A percentile compares a stretch with the other conserved stretches of the same genome.
Conservation (phyloP, 2,329 filamentous ascomycete genomes). For the Aspergillus puulaauensis region DNA sequence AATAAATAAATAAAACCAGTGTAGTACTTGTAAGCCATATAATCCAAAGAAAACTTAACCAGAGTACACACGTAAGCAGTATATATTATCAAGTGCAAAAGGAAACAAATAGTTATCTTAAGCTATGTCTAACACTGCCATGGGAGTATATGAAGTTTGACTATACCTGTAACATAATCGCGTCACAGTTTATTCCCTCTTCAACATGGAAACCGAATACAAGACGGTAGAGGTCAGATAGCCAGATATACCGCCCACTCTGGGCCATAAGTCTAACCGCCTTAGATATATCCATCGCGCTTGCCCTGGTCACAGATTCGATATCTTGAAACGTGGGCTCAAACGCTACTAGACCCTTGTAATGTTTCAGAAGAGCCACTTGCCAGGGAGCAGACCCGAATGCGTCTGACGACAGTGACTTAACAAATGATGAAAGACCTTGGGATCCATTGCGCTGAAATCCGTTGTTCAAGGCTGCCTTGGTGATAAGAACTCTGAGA, state of each 20-base stretch:
- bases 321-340: slow-evolving; percentile 65
- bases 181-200: slow-evolving; percentile 69
- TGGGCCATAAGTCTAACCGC: slow-evolving; percentile 74
- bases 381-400: slow-evolving; percentile 76
- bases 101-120: not conserved
- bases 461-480: slow-evolving; percentile 81
- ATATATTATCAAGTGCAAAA: not conserved
- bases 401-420: slow-evolving; percentile 70
- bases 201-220: slow-evolving; percentile 84
- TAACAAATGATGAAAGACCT: slow-evolving; percentile 72
- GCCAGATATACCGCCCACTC: slow-evolving; percentile 72
- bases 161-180: slow-evolving; percentile 44
- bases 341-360: slow-evolving; percentile 74
- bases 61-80: not conserved
- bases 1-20: too few relatives aligned
- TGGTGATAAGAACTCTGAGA: slow-evolving; percentile 76
- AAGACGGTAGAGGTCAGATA: slow-evolving; percentile 77
- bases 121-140: not conserved
- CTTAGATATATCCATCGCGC: slow-evolving; percentile 73
- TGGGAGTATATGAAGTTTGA: not conserved
- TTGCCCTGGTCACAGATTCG: slow-evolving; percentile 33
- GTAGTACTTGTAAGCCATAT: too few relatives aligned
- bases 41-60: too few relatives aligned
- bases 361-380: slow-evolving; percentile 69
- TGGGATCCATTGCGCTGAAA: slow-evolving; percentile 63